Percentiles rank a stretch among this genome's conserved stretches.
Conservation (phyloP, 495 filamentous ascomycete genomes). For the Symbiotaphrina buchneri region DNA sequence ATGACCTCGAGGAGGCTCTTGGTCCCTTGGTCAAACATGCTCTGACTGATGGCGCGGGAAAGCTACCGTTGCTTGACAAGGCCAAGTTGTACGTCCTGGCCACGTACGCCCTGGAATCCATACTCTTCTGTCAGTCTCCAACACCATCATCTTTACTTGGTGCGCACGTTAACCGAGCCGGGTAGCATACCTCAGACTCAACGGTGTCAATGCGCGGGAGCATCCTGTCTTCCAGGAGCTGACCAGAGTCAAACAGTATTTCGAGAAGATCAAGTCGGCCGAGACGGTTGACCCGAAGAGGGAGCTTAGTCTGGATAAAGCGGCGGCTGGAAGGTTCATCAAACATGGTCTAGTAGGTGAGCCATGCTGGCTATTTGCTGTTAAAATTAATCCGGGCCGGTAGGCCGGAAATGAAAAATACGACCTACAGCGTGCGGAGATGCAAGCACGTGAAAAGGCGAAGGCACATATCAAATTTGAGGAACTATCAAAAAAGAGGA, state of each 20-base stretch:
- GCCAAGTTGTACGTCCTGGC: conserved; percentile 72
- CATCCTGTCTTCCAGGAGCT: conserved; percentile 76
- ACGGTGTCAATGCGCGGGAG: conserved; percentile 55
- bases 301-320: conserved; percentile 47
- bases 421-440: conserved; percentile 28
- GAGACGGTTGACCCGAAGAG: conserved; percentile 29
- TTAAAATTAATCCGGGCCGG: conserved; percentile 4
- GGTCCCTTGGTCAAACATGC: conserved; percentile 38
- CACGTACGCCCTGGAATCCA: conserved; percentile 77
- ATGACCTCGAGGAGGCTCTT: conserved; percentile 53
- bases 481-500: conserved; percentile 6
- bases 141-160: not conserved
- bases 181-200: conserved; percentile 55
- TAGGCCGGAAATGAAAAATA: conserved; percentile 42
- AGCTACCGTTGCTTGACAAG: conserved; percentile 77
- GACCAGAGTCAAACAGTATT: conserved; percentile 68
- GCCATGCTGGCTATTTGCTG: conserved; percentile 3
- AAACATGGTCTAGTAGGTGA: conserved; percentile 44
- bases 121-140: conserved; percentile 53
- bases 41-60: conserved; percentile 43
- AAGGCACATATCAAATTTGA: conserved; percentile 25
- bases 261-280: conserved; percentile 65
- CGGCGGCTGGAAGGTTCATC: conserved; percentile 61
- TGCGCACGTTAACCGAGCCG: not conserved
- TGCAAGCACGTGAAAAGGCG: conserved; percentile 26